A percentile compares a stretch with the other conserved stretches of the same genome.
These are phyloP conservation scores for Didymella pinodella DNA, from an alignment of 2,329 filamentous ascomycete species.

Conservation along the genomic window DNA sequence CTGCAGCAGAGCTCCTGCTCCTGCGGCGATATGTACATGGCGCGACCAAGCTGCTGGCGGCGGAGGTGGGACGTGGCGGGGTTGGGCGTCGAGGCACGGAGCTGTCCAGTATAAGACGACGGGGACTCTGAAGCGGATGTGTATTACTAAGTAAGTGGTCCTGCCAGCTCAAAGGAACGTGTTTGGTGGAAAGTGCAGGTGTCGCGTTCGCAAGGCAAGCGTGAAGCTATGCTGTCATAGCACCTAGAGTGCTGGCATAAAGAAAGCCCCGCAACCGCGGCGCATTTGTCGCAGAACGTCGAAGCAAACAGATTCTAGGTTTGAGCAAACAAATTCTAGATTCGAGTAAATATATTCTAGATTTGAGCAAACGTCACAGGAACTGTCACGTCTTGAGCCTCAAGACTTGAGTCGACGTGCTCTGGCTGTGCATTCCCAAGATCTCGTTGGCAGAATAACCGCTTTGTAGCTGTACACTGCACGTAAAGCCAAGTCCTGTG, in stretches of 20 bases:
- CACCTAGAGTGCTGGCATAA: slow-evolving; percentile 2
- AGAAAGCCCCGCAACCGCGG: slow-evolving; percentile 7
- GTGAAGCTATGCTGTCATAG: slow-evolving; percentile 21
- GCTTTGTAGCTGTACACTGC: neutral
- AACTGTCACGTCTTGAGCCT: neutral
- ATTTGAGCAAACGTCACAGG: neutral
- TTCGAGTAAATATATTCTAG: neutral
- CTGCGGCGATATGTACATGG: slow-evolving; percentile 59
- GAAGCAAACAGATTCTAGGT: neutral
- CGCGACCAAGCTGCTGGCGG: slow-evolving; percentile 24
- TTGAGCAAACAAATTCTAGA: neutral
- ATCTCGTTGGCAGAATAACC: neutral
- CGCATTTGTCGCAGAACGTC: slow-evolving; percentile 3
- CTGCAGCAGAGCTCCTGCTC: slow-evolving; percentile 86
- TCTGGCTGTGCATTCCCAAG: neutral
- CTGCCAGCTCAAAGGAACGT: slow-evolving; percentile 24
- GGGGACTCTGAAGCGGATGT: neutral
- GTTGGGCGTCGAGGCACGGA: slow-evolving; percentile 11
- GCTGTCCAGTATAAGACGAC: neutral
- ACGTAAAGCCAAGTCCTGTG: neutral
- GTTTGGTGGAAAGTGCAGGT: slow-evolving; percentile 6
- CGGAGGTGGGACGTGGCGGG: slow-evolving; percentile 27
- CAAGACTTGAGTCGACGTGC: neutral
- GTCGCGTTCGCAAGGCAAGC: slow-evolving; percentile 10
- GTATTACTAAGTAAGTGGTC: slow-evolving; percentile 24